These are phyloP conservation scores for Lupinus albus DNA, from an alignment of 306 rosid species.

Conservation along the genomic window DNA sequence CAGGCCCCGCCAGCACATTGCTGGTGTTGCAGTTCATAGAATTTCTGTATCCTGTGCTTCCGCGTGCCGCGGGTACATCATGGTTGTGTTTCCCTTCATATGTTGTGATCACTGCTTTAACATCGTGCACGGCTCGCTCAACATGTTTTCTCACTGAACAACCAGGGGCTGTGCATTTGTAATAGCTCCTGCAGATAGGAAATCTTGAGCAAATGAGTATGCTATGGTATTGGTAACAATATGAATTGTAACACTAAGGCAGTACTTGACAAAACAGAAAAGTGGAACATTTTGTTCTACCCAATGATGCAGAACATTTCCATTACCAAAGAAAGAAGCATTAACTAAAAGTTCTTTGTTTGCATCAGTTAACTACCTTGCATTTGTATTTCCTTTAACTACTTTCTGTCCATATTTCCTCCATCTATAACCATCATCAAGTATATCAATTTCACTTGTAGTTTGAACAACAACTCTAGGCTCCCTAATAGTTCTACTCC, in stretches of 20 bases:
- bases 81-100: constrained; percentile 97
- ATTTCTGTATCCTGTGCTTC: constrained; percentile 52
- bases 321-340: constrained; percentile 8
- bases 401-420: constrained; percentile 98
- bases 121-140: constrained; percentile 83
- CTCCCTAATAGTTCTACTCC: constrained; percentile 77
- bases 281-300: no score
- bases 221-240: background rate
- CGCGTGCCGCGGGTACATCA: constrained; percentile 91
- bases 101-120: constrained; percentile 87
- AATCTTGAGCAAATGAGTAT: constrained; percentile 25
- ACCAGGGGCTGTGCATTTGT: constrained; percentile 79
- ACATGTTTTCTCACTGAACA: constrained; percentile 94
- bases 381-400: constrained; percentile 96
- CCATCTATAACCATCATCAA: constrained; percentile 97
- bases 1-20: constrained; percentile 35
- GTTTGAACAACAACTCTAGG: constrained; percentile 99
- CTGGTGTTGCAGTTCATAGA: constrained; percentile 32
- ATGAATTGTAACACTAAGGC: constrained; percentile 3
- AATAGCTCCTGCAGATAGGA: constrained; percentile 73
- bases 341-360: background rate
- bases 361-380: constrained; percentile 57
- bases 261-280: no score
- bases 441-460: constrained; percentile 89
- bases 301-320: no score